Conservation (phyloP, 768 basidiomycete genomes). For the Dioszegia aurantiaca region DNA sequence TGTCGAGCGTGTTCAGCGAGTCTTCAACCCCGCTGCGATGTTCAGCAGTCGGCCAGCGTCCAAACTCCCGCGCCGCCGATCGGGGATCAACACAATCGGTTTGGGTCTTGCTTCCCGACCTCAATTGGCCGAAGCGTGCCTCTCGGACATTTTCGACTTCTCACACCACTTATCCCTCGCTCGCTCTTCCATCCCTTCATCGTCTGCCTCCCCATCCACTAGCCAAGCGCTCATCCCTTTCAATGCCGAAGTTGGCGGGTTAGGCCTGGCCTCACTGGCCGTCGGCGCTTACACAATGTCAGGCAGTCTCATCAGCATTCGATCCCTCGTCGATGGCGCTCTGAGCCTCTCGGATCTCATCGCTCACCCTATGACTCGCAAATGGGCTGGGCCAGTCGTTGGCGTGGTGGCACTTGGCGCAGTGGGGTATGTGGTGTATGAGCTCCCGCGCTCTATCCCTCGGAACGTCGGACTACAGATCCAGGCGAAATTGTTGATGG, state of each 20-base stretch:
- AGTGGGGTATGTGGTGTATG: slow-evolving; percentile 68
- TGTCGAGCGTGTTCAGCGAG: slow-evolving; percentile 73
- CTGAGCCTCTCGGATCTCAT: slow-evolving; percentile 73
- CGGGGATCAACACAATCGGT: slow-evolving; percentile 72
- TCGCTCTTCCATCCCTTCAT: slow-evolving; percentile 56
- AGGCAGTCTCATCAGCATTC: slow-evolving; percentile 72
- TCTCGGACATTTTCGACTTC: slow-evolving; percentile 82
- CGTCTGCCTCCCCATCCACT: slow-evolving; percentile 13
- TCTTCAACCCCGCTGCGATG: slow-evolving; percentile 98
- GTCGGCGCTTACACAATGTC: slow-evolving; percentile 87
- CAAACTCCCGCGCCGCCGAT: slow-evolving; percentile 58
- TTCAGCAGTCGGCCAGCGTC: slow-evolving; percentile 59
- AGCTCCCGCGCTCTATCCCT: slow-evolving; percentile 84
- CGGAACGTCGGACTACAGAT: slow-evolving; percentile 83
- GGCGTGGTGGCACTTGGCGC: slow-evolving; percentile 59
- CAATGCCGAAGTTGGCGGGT: slow-evolving; percentile 49
- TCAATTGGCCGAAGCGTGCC: slow-evolving; percentile 73
- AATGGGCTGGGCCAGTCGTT: slow-evolving; percentile 82
- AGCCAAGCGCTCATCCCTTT: slow-evolving; percentile 58
- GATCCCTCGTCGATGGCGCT: slow-evolving; percentile 72
- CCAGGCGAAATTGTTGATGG: slow-evolving; percentile 58
- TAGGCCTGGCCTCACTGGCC: slow-evolving; percentile 58
- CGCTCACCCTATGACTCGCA: slow-evolving; percentile 67
- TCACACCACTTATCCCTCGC: slow-evolving; percentile 67
- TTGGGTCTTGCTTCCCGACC: slow-evolving; percentile 73